Evolutionary conservation across 2,329 filamentous ascomycete genomes (phyloP).

Genomic region (Alternaria gansuensis): DNA sequence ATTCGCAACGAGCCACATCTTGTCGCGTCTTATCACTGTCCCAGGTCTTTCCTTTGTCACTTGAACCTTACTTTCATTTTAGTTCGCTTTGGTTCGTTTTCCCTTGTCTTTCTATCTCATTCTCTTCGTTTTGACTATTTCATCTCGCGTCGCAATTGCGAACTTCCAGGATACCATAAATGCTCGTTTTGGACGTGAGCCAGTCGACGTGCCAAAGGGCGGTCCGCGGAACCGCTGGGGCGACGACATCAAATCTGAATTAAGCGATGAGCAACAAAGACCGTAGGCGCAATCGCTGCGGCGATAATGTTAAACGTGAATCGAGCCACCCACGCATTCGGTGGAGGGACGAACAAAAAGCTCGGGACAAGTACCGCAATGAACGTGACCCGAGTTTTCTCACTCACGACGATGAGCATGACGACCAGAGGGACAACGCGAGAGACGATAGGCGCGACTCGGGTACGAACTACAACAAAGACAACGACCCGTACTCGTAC

Average conservation of each 20-base stretch:
- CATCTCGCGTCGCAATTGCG: neutral
- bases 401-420: neutral
- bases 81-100: neutral
- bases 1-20: neutral
- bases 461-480: neutral
- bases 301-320: neutral
- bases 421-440: neutral
- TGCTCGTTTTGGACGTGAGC: neutral
- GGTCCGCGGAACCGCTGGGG: neutral
- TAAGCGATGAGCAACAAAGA: neutral
- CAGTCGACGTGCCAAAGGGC: neutral
- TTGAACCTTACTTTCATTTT: neutral
- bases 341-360: neutral
- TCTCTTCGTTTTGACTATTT: neutral
- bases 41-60: neutral
- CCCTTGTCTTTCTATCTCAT: neutral
- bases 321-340: neutral
- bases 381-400: neutral
- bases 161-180: neutral
- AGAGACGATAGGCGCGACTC: neutral
- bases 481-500: conserved; percentile 6
- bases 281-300: neutral
- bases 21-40: neutral
- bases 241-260: neutral
- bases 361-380: neutral